Evolutionary conservation across 257 asterid genomes (phyloP), one percentile per base, ranked within the genome.

Genomic region (Paraleonurus japonicus): DNA sequence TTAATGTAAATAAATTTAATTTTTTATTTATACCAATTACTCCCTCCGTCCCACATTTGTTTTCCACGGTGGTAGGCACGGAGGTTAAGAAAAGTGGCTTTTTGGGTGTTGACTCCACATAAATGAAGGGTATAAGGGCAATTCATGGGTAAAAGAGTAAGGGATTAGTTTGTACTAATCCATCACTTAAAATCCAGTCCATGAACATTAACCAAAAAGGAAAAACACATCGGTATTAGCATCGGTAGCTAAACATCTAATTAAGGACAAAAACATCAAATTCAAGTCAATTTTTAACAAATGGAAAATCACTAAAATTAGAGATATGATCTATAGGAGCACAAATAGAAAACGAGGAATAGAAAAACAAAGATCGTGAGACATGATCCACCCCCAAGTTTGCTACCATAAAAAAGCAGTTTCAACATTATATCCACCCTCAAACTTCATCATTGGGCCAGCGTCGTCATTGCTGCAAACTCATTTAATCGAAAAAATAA

Each of bases 401-500:
- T 92, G 83, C 98, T 92, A 35, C 98, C 98, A 67, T 92, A 96
- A 71, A 92, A 92, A 71, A 92, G n/a, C 96, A 17, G 98, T 92
- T 78, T 92, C 96, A 77, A 92, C 96, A 65, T 76, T 84, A 71
- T 90, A 92, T 28, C 98, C 98, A 74, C 92, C 90, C 85, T 92
- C 98, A 70, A 88, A 92, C 73, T 90, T 92, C 98, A 92, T 87
- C 95, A 88, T 76, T 48, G 96, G 92, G 30, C 96, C n/a, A n/a
- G 89, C 81, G 91, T 89, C 35, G 96, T 68, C 43, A 84, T 82
- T 32, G 89, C 98, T 92, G 87, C 75, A 26, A 47, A 7, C 12
- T 62, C 65, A 73, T 30, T 67, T 72, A 24, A 72, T 75, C 41
- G 17, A 13, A 17, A 9, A 22, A 39, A 66, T 41, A 24, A 70